A percentile compares a stretch with the other conserved stretches of the same genome.
phyloP scores from a whole-genome alignment of 805 yeast species.

The Yarrowia sp. region DNA sequence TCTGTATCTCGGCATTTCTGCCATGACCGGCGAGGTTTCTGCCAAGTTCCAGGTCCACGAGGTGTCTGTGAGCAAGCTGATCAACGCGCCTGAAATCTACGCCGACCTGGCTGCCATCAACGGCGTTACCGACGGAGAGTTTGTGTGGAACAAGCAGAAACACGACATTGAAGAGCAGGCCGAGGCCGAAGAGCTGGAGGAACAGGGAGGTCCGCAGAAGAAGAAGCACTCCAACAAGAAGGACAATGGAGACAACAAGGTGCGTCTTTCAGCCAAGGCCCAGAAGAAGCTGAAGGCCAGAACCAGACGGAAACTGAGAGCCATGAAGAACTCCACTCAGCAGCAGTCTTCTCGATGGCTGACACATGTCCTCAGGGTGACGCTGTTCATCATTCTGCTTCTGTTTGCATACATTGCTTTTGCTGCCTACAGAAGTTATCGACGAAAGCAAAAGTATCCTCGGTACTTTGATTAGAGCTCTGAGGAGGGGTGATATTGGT shows the following conservation, averaged over 20 bases:
- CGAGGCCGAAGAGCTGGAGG: constrained; percentile 22
- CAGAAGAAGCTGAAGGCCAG: constrained; percentile 34
- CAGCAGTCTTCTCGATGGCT: constrained; percentile 24
- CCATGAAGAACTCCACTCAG: constrained; percentile 12
- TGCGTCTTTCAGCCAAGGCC: constrained; percentile 19
- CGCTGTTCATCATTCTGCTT: constrained; percentile 27
- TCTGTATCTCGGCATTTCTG: constrained; percentile 20
- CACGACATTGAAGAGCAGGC: constrained; percentile 34
- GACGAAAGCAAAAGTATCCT: constrained; percentile 31
- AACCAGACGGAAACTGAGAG: constrained; percentile 14
- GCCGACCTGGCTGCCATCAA: constrained; percentile 24
- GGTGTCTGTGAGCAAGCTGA: background rate
- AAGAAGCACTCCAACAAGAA: constrained; percentile 23
- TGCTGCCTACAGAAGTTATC: constrained; percentile 14
- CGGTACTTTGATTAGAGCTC: constrained; percentile 13
- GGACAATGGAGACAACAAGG: background rate
- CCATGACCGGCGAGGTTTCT: constrained; percentile 34
- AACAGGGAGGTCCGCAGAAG: background rate
- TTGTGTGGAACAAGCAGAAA: constrained; percentile 40
- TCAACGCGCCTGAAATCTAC: constrained; percentile 32
- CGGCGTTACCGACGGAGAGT: constrained; percentile 33
- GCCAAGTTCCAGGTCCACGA: constrained; percentile 14
- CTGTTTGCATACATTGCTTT: constrained; percentile 29
- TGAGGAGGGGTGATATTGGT: too few species aligned
- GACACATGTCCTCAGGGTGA: constrained; percentile 3